Conservation (phyloP, 768 basidiomycete genomes). For the Tylopilus cervinicoccineus region DNA sequence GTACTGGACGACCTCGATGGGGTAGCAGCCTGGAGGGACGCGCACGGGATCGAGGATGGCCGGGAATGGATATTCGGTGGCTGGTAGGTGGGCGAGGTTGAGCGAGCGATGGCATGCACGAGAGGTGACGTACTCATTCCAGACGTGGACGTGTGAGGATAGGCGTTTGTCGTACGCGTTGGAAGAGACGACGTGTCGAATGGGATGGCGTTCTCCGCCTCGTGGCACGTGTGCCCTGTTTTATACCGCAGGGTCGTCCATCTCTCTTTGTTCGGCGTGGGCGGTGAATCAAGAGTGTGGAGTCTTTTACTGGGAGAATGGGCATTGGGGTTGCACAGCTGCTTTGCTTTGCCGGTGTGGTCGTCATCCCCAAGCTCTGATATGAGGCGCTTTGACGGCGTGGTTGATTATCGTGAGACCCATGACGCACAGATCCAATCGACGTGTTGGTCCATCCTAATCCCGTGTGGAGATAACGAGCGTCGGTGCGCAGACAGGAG, state of each 20-base stretch:
- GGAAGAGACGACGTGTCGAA: background rate
- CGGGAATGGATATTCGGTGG: conserved; percentile 1
- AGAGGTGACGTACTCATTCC: background rate
- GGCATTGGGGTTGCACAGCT: no score
- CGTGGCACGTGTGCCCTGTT: background rate
- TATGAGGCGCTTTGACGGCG: background rate
- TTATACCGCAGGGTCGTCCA: conserved; percentile 6
- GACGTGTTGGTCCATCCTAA: no score
- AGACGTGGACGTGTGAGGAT: background rate
- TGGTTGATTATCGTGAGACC: background rate
- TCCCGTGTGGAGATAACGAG: no score
- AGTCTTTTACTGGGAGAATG: no score
- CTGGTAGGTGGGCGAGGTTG: background rate
- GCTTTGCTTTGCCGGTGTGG: conserved; percentile 3
- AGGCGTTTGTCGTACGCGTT: background rate
- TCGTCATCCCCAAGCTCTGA: background rate
- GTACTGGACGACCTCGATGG: conserved; percentile 26
- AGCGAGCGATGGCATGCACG: background rate
- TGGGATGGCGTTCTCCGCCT: background rate
- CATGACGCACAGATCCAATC: no score
- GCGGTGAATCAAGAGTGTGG: background rate
- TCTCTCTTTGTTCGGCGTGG: conserved; percentile 5
- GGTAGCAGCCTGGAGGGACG: conserved; percentile 16
- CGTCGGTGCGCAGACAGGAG: background rate
- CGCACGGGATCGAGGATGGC: conserved; percentile 14